Evolutionary conservation across 2,329 filamentous ascomycete species (phyloP).

Genomic region (Phoma sp.): DNA sequence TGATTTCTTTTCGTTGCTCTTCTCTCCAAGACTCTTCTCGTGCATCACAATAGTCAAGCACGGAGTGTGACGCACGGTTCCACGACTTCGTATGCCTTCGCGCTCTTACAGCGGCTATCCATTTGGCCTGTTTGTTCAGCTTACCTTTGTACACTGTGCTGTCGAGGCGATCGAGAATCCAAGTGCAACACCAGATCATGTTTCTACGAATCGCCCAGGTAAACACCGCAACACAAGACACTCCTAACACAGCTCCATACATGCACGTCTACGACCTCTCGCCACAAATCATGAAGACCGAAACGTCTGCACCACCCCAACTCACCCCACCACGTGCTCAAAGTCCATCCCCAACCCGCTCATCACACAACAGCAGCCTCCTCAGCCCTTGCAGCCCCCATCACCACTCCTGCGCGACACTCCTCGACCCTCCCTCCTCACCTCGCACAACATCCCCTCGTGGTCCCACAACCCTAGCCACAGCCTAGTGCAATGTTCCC

Average conservation of each 20-base stretch:
- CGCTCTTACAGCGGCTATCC: slow-evolving; percentile 5
- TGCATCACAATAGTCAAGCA: slow-evolving; percentile 5
- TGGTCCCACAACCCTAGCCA: slow-evolving; percentile 12
- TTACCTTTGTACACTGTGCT: not conserved
- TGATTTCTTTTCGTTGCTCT: slow-evolving; percentile 15
- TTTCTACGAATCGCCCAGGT: not conserved
- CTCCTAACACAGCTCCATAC: not conserved
- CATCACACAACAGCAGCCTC: slow-evolving; percentile 7
- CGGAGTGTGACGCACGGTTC: slow-evolving; percentile 7
- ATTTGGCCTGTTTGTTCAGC: not conserved
- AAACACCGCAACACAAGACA: not conserved
- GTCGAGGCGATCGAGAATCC: not conserved
- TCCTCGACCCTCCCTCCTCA: slow-evolving; percentile 22
- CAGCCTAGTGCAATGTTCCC: slow-evolving; percentile 30
- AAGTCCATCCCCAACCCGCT: not conserved
- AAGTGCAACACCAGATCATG: not conserved
- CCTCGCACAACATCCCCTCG: slow-evolving; percentile 28
- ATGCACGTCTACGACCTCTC: not conserved
- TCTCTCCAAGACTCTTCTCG: slow-evolving; percentile 7
- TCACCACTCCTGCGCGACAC: slow-evolving; percentile 22
- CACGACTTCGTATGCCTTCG: slow-evolving; percentile 2
- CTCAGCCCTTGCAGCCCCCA: not conserved
- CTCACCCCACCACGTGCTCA: slow-evolving; percentile 14
- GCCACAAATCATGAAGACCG: not conserved
- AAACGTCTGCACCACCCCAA: not conserved